Evolutionary conservation across 805 yeast species (phyloP).

Genomic region (Pichia nanzhaoensis): DNA sequence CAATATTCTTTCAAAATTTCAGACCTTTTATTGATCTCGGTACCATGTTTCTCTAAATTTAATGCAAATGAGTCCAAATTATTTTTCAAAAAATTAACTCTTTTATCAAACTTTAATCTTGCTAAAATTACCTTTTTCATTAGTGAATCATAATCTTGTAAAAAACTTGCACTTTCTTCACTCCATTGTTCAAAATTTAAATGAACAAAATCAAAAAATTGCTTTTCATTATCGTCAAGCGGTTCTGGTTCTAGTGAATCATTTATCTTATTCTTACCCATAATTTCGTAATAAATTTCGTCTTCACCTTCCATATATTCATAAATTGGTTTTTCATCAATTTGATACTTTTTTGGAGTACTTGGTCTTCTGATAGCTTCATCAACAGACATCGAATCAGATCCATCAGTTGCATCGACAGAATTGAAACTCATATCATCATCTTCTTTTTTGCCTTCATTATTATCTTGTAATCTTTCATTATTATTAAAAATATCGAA

Average conservation of each 20-base stretch:
- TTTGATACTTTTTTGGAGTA: conserved; percentile 13
- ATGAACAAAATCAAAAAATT: conserved; percentile 15
- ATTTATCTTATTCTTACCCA: conserved; percentile 8
- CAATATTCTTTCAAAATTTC: conserved; percentile 39
- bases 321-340: conserved; percentile 15
- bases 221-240: conserved; percentile 14
- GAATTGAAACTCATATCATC: conserved; percentile 4
- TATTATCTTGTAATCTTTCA: neutral
- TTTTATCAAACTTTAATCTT: conserved; percentile 35
- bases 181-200: conserved; percentile 31
- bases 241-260: neutral
- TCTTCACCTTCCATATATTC: conserved; percentile 14
- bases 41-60: conserved; percentile 19
- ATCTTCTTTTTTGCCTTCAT: neutral
- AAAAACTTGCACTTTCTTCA: conserved; percentile 29
- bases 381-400: neutral
- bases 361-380: neutral
- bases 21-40: conserved; percentile 32
- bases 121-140: conserved; percentile 31
- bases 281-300: conserved; percentile 10
- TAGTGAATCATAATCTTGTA: conserved; percentile 29
- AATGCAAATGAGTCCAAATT: conserved; percentile 19
- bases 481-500: neutral
- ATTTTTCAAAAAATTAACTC: conserved; percentile 24
- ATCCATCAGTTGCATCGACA: conserved; percentile 10